A percentile compares a stretch with the other conserved stretches of the same genome.
Evolutionary conservation across 129 eudicot genomes (phyloP).

Genomic region (Arctium minus): DNA sequence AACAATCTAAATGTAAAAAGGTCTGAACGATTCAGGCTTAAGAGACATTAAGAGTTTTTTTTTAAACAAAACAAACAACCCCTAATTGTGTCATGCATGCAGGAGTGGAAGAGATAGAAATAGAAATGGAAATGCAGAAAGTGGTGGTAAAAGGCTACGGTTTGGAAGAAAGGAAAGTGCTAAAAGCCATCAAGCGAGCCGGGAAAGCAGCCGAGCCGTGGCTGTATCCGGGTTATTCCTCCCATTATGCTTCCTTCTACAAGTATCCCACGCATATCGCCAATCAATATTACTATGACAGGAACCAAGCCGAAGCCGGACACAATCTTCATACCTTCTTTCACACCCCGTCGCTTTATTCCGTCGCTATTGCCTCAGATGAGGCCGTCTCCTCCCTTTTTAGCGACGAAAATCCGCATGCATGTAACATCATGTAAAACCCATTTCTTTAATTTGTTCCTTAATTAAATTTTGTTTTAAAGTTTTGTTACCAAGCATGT

Average conservation of each 20-base stretch:
- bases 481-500: background rate
- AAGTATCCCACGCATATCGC: conserved; percentile 74
- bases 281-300: conserved; percentile 58
- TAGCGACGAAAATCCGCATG: conserved; percentile 96
- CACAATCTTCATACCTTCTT: conserved; percentile 66
- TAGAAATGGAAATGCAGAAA: conserved; percentile 90
- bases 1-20: too few species aligned
- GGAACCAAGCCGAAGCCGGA: conserved; percentile 47
- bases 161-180: conserved; percentile 72
- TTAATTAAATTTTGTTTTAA: background rate
- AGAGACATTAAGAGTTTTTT: too few species aligned
- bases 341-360: conserved; percentile 83
- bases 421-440: conserved; percentile 67
- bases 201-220: conserved; percentile 98
- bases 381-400: conserved; percentile 84
- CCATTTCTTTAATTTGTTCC: background rate
- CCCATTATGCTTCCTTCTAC: conserved; percentile 78
- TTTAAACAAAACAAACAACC: too few species aligned
- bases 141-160: conserved; percentile 66
- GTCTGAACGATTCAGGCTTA: too few species aligned
- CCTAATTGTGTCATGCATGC: background rate
- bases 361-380: conserved; percentile 83
- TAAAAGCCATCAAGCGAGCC: conserved; percentile 78
- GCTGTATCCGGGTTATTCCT: conserved; percentile 74
- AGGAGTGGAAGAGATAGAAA: conserved; percentile 90